Evolutionary conservation across 73 alveolate genomes (phyloP).

Genomic region (Paramecium tetraurelia): DNA sequence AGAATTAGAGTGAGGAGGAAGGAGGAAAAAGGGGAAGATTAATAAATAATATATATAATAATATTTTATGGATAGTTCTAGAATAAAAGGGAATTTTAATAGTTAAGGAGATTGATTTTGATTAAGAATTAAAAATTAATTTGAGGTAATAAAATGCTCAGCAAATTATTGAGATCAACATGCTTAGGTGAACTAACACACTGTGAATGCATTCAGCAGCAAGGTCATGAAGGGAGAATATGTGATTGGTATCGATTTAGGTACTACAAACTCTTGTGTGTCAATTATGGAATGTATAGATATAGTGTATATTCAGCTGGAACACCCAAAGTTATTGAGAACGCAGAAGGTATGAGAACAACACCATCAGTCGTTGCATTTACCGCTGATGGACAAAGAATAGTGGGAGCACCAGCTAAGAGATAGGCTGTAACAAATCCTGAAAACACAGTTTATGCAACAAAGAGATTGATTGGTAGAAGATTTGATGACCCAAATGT

Average conservation of each 20-base stretch:
- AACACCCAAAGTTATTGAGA: slow-evolving; percentile 91
- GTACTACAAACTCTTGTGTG: slow-evolving; percentile 99
- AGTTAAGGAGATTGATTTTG: background rate
- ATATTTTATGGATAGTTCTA: background rate
- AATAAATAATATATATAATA: background rate
- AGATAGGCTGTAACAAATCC: slow-evolving; percentile 93
- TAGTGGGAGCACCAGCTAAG: slow-evolving; percentile 89
- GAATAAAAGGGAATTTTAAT: background rate
- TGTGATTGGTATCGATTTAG: slow-evolving; percentile 98
- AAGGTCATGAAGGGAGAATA: slow-evolving; percentile 53
- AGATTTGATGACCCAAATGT: slow-evolving; percentile 84
- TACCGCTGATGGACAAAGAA: slow-evolving; percentile 84
- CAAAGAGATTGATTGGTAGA: slow-evolving; percentile 95
- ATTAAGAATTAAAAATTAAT: slow-evolving; percentile 20
- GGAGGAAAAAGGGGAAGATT: background rate
- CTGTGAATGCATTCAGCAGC: slow-evolving; percentile 16
- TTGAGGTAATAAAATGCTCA: slow-evolving; percentile 30
- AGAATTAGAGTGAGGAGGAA: background rate
- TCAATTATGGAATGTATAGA: slow-evolving; percentile 90
- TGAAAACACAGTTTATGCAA: slow-evolving; percentile 87
- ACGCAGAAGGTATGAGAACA: slow-evolving; percentile 98
- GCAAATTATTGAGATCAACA: background rate
- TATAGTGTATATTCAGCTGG: slow-evolving; percentile 16
- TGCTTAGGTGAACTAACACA: background rate
- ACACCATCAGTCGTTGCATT: slow-evolving; percentile 97